Conservation (phyloP, 2,329 filamentous ascomycete species). For the Hymenoscyphus infarciens region DNA sequence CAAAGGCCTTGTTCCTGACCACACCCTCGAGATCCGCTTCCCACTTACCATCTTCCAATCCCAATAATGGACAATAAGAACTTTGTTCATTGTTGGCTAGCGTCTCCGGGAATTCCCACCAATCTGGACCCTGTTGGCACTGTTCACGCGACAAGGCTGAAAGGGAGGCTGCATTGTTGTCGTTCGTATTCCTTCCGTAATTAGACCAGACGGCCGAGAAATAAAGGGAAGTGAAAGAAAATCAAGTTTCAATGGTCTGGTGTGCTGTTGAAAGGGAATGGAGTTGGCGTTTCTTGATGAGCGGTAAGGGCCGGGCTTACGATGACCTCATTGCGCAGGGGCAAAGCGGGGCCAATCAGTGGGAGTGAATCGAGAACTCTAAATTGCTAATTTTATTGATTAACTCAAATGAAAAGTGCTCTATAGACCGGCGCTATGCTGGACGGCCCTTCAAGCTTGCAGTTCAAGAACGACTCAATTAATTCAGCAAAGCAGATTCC, state of each 20-base stretch:
- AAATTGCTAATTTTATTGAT: no score
- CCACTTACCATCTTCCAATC: background rate
- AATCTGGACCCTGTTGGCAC: background rate
- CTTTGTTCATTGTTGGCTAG: background rate
- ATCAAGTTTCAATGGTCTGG: background rate
- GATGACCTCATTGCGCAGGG: background rate
- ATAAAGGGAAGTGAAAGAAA: background rate
- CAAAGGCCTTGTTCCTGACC: background rate
- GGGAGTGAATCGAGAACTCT: background rate
- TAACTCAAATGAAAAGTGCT: no score
- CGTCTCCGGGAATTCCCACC: background rate
- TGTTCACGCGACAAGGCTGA: background rate
- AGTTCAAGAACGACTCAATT: no score
- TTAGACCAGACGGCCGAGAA: background rate
- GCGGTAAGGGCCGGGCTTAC: background rate
- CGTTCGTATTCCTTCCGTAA: background rate
- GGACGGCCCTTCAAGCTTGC: no score
- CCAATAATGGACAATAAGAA: background rate
- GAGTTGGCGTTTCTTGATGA: background rate
- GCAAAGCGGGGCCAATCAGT: background rate
- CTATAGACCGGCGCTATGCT: no score
- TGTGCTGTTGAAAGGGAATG: background rate
- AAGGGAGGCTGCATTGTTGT: background rate
- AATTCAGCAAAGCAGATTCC: no score
- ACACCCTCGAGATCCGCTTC: background rate